Evolutionary conservation across 495 filamentous ascomycete genomes (phyloP).

Genomic region (Penicillium silybi): DNA sequence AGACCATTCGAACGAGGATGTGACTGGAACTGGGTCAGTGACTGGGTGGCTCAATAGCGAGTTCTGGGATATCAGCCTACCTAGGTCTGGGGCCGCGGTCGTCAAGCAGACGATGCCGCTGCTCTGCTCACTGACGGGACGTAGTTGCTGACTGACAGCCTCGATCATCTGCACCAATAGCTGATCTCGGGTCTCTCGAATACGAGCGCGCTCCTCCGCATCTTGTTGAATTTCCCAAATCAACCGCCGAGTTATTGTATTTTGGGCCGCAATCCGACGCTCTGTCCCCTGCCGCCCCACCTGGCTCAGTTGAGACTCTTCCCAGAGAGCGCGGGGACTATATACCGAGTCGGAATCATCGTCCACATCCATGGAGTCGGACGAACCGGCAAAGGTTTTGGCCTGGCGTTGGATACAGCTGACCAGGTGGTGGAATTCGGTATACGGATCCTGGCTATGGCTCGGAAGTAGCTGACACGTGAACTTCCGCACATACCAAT

Average conservation of each 20-base stretch:
- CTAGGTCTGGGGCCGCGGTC: constrained; percentile 32
- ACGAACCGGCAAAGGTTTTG: constrained; percentile 14
- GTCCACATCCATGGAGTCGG: constrained; percentile 27
- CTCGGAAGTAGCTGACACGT: constrained; percentile 42
- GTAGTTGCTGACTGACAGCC: constrained; percentile 23
- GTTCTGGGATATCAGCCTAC: constrained; percentile 21
- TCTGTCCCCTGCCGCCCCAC: constrained; percentile 35
- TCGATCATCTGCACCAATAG: constrained; percentile 28
- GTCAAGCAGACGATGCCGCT: constrained; percentile 35
- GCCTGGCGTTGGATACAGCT: constrained; percentile 32
- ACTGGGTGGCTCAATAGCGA: background rate
- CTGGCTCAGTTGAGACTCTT: constrained; percentile 36
- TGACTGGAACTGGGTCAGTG: constrained; percentile 15
- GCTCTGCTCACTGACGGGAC: constrained; percentile 24
- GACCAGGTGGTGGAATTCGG: constrained; percentile 41
- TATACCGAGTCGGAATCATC: constrained; percentile 23
- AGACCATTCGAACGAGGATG: constrained; percentile 29
- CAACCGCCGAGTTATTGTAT: constrained; percentile 36
- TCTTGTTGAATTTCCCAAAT: constrained; percentile 45
- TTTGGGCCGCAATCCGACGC: constrained; percentile 35
- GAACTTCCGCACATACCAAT: constrained; percentile 42
- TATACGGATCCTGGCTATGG: constrained; percentile 43
- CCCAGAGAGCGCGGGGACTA: constrained; percentile 28
- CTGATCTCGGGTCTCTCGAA: constrained; percentile 22
- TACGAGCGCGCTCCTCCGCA: constrained; percentile 26